These are phyloP conservation scores for Aspergillus leporis DNA, from an alignment of 495 filamentous ascomycete species.

Conservation along the genomic window DNA sequence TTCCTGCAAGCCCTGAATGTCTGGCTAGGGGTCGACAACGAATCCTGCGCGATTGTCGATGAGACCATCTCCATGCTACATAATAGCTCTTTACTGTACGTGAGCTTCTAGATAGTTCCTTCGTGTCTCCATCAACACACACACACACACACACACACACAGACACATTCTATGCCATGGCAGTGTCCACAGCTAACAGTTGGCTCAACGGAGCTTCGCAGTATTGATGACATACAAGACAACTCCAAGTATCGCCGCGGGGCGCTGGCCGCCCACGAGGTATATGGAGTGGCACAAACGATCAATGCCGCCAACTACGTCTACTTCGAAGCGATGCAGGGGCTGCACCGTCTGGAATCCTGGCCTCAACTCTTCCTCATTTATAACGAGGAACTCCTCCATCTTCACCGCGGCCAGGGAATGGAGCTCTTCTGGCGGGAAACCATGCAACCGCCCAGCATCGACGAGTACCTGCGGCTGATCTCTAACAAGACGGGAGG, in stretches of 20 bases:
- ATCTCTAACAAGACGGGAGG: conserved; percentile 92
- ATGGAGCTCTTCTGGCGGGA: conserved; percentile 95
- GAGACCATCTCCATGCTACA: too few species aligned
- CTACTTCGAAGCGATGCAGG: conserved; percentile 75
- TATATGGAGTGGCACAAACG: conserved; percentile 86
- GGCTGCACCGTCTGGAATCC: conserved; percentile 64
- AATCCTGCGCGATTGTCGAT: too few species aligned
- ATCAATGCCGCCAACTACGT: conserved; percentile 94
- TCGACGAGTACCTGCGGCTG: conserved; percentile 93
- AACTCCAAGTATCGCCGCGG: conserved; percentile 75
- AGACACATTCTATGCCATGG: too few species aligned
- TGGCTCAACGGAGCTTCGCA: too few species aligned
- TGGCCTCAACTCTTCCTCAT: conserved; percentile 58
- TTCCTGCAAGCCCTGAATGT: too few species aligned
- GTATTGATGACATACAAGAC: conserved; percentile 86
- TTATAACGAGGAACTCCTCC: conserved; percentile 76
- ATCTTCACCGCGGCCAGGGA: conserved; percentile 86
- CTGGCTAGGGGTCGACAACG: too few species aligned
- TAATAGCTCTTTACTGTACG: too few species aligned
- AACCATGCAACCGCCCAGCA: conserved; percentile 77
- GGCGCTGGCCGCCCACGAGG: conserved; percentile 78
- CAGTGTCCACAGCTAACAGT: too few species aligned
- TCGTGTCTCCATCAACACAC: too few species aligned
- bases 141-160: too few species aligned
- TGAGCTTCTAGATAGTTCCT: too few species aligned